These are phyloP conservation scores for Plasmodium coatneyi DNA, from an alignment of 169 alveolate species.

Conservation along the genomic window DNA sequence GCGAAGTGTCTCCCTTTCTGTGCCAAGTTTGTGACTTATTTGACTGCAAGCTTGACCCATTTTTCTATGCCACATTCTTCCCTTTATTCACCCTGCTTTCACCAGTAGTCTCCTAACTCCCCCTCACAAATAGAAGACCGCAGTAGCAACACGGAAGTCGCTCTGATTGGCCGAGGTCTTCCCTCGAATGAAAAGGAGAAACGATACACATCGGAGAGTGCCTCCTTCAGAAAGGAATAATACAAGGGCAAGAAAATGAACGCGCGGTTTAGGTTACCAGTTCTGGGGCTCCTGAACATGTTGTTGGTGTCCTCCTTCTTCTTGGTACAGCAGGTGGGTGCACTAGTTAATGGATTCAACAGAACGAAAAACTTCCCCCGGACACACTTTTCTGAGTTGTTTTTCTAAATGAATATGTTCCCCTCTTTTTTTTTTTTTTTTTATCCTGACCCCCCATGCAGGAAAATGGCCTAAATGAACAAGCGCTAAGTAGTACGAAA, in stretches of 20 bases:
- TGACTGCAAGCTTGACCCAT: not conserved
- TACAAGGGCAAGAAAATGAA: not conserved
- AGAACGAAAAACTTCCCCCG: not conserved
- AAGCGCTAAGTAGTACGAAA: not conserved
- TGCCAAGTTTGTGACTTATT: not conserved
- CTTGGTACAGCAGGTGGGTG: not conserved
- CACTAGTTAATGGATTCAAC: not conserved
- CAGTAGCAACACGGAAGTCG: not conserved
- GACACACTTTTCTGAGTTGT: not conserved
- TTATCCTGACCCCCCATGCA: not conserved
- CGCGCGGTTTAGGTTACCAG: not conserved
- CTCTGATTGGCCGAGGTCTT: not conserved
- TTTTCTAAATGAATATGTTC: not conserved
- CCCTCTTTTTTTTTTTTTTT: not conserved
- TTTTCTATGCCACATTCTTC: too few species aligned
- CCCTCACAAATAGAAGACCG: not conserved
- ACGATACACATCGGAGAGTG: not conserved
- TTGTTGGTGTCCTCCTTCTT: not conserved
- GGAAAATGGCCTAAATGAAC: not conserved
- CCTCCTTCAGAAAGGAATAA: not conserved
- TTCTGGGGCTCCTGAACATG: not conserved
- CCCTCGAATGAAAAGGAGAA: not conserved
- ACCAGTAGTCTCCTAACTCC: not conserved
- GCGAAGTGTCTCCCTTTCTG: not conserved
- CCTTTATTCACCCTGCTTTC: not conserved